These are phyloP conservation scores for Penicillium egyptiacum DNA, from an alignment of 495 filamentous ascomycete genomes.

Conservation along the genomic window DNA sequence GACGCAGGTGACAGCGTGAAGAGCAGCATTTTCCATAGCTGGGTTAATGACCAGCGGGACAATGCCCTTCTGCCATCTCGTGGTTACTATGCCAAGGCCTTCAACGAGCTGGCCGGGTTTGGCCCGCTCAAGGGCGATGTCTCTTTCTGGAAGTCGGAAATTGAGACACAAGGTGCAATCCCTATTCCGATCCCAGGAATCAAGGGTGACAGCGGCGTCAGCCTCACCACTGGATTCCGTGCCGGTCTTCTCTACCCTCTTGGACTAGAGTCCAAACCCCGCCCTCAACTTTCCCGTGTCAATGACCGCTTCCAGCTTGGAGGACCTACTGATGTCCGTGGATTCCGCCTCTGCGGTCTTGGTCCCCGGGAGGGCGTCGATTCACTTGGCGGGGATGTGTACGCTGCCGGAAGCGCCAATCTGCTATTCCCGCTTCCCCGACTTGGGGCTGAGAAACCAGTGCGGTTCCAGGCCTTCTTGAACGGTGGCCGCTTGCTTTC, in stretches of 20 bases:
- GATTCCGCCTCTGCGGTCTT: slow-evolving; percentile 84
- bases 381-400: slow-evolving; percentile 87
- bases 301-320: slow-evolving; percentile 96
- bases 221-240: slow-evolving; percentile 61
- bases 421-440: slow-evolving; percentile 81
- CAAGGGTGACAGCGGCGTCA: slow-evolving; percentile 70
- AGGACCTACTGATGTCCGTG: slow-evolving; percentile 90
- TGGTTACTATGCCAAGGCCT: slow-evolving; percentile 74
- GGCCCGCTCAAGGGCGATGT: slow-evolving; percentile 86
- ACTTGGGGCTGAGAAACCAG: slow-evolving; percentile 73
- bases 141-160: slow-evolving; percentile 81
- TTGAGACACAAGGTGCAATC: slow-evolving; percentile 73
- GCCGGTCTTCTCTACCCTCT: slow-evolving; percentile 65
- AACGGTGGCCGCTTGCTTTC: slow-evolving; percentile 86
- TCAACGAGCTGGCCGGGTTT: slow-evolving; percentile 82
- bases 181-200: slow-evolving; percentile 69
- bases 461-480: slow-evolving; percentile 84
- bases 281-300: slow-evolving; percentile 66
- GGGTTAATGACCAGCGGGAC: slow-evolving; percentile 75
- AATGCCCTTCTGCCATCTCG: slow-evolving; percentile 75
- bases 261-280: slow-evolving; percentile 50
- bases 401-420: slow-evolving; percentile 81
- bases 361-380: slow-evolving; percentile 84
- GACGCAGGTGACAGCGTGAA: slow-evolving; percentile 93
- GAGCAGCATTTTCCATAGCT: slow-evolving; percentile 78